Evolutionary conservation across 345 rosid genomes (phyloP).

Genomic region (Firmiana major): DNA sequence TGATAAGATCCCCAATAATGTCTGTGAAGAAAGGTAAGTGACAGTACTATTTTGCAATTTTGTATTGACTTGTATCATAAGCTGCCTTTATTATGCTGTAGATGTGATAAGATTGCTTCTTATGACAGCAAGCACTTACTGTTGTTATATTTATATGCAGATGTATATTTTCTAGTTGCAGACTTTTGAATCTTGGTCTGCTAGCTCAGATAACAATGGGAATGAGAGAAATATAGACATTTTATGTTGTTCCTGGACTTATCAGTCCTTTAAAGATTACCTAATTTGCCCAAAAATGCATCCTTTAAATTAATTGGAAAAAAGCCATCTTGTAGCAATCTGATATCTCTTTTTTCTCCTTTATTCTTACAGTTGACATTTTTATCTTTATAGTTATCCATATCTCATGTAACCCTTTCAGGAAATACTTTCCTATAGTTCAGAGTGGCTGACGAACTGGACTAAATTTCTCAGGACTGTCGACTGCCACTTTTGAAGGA

Average conservation of each 20-base stretch:
- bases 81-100: neutral
- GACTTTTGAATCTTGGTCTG: neutral
- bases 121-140: neutral
- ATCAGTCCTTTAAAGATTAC: neutral
- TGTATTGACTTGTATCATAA: neutral
- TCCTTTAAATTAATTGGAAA: neutral
- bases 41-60: neutral
- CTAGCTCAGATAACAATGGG: neutral
- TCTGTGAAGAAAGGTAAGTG: conserved; percentile 50
- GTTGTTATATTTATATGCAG: neutral
- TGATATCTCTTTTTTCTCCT: neutral
- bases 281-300: neutral
- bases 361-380: neutral
- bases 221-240: neutral
- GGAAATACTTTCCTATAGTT: conserved; percentile 20
- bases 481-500: conserved; percentile 35
- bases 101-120: neutral
- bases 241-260: neutral
- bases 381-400: conserved; percentile 14
- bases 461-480: conserved; percentile 45
- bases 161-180: neutral
- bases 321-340: neutral
- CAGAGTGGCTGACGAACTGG: conserved; percentile 19
- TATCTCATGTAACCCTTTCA: conserved; percentile 19
- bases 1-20: conserved; percentile 38